Conservation (phyloP, 1,284 basidiomycete genomes). For the Trichosporon sp. region DNA sequence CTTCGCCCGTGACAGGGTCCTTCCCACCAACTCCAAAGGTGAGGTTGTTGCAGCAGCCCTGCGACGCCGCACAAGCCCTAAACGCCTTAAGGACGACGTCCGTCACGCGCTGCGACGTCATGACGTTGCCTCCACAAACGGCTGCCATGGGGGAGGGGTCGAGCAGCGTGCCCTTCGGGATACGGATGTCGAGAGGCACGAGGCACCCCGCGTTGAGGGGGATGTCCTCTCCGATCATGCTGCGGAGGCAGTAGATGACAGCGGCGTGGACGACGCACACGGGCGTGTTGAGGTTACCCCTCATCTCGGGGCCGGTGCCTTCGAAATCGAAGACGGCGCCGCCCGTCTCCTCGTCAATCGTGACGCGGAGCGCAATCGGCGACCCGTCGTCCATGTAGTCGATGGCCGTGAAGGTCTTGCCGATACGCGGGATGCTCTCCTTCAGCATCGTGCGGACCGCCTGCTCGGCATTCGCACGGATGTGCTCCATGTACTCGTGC, state of each 20-base stretch:
- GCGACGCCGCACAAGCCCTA: constrained; percentile 83
- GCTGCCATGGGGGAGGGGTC: constrained; percentile 79
- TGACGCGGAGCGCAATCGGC: constrained; percentile 72
- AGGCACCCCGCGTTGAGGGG: constrained; percentile 91
- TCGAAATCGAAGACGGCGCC: constrained; percentile 81
- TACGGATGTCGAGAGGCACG: constrained; percentile 58
- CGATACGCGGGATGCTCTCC: constrained; percentile 52
- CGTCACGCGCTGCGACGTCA: constrained; percentile 84
- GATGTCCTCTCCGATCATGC: constrained; percentile 58
- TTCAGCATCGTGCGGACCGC: constrained; percentile 73
- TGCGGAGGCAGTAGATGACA: constrained; percentile 68
- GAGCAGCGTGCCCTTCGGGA: constrained; percentile 73
- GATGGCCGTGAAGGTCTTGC: constrained; percentile 53
- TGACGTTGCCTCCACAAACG: constrained; percentile 69
- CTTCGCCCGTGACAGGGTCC: constrained; percentile 7
- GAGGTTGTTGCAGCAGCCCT: constrained; percentile 66
- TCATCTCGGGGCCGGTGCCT: constrained; percentile 81
- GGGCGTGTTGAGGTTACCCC: constrained; percentile 84
- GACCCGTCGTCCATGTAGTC: constrained; percentile 68
- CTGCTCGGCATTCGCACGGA: constrained; percentile 74
- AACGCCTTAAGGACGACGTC: constrained; percentile 93
- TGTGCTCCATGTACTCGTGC: constrained; percentile 87
- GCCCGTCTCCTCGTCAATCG: constrained; percentile 69
- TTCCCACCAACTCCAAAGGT: constrained; percentile 10
- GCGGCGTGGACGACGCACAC: constrained; percentile 85